These are phyloP conservation scores for Pseudogymnoascus sp. DNA, from an alignment of 2,329 filamentous ascomycete species.

Conservation along the genomic window DNA sequence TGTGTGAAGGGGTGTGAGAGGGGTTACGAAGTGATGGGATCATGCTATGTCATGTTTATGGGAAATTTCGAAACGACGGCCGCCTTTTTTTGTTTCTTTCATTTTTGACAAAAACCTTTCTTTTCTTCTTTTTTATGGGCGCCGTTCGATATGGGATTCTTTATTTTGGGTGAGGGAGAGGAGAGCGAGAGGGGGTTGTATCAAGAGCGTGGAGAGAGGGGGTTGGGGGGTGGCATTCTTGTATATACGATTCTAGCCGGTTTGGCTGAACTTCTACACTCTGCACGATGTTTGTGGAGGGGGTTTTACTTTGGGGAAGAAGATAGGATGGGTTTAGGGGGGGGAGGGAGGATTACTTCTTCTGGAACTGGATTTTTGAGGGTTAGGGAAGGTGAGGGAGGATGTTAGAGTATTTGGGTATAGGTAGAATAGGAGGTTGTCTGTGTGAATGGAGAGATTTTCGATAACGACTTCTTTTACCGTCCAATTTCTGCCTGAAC, in stretches of 20 bases:
- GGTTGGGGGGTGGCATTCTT: background rate
- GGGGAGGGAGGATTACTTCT: background rate
- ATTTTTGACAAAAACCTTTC: background rate
- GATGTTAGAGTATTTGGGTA: background rate
- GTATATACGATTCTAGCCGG: background rate
- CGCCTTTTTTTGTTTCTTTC: conserved; percentile 13
- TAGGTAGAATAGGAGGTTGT: no score
- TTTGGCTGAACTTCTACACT: background rate
- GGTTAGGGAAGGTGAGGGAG: background rate
- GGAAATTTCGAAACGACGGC: background rate
- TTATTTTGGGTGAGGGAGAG: background rate
- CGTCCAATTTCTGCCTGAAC: no score
- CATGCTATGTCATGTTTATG: background rate
- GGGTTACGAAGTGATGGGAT: background rate
- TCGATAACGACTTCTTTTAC: no score
- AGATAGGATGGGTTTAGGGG: background rate
- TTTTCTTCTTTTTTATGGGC: background rate
- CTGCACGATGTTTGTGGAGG: no score
- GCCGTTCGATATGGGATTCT: background rate
- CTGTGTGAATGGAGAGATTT: no score
- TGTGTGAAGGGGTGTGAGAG: background rate
- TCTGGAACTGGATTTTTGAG: background rate
- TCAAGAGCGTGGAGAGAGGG: background rate
- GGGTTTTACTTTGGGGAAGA: no score
- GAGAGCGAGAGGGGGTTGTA: background rate